Percentiles rank a stretch among this genome's conserved stretches.
Evolutionary conservation across 495 filamentous ascomycete genomes (phyloP).

Genomic region (Tetracladium marchalianum): DNA sequence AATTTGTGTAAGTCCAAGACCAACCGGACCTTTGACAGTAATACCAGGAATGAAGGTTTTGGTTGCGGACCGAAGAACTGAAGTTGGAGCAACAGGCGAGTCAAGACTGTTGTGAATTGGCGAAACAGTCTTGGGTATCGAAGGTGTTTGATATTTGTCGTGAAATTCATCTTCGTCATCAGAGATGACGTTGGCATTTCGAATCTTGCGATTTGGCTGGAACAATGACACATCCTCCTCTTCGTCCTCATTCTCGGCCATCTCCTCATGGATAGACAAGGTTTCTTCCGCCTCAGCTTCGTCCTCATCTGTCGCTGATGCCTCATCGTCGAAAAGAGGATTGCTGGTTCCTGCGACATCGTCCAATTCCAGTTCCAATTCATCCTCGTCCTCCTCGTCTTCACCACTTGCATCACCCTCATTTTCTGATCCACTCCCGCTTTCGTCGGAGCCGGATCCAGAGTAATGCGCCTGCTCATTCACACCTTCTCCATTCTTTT

Average conservation of each 20-base stretch:
- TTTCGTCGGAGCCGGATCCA: conserved; percentile 13
- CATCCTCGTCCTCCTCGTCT: conserved; percentile 38
- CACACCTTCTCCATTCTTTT: conserved; percentile 28
- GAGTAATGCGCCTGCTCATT: conserved; percentile 27
- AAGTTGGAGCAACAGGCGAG: conserved; percentile 39
- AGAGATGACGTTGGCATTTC: conserved; percentile 33
- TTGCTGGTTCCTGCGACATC: conserved; percentile 23
- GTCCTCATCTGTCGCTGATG: conserved; percentile 31
- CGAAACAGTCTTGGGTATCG: conserved; percentile 30
- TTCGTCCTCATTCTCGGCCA: conserved; percentile 10
- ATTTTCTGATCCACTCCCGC: conserved; percentile 51
- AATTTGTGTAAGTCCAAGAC: conserved; percentile 76
- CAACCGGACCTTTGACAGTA: conserved; percentile 42
- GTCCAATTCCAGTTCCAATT: conserved; percentile 34
- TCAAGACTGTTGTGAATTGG: conserved; percentile 17
- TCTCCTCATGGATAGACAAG: conserved; percentile 11
- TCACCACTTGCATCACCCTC: conserved; percentile 46
- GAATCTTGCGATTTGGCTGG: conserved; percentile 25
- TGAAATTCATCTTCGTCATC: conserved; percentile 57
- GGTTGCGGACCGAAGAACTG: conserved; percentile 44
- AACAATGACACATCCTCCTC: conserved; percentile 19
- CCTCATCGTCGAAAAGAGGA: conserved; percentile 25
- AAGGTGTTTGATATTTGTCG: conserved; percentile 50
- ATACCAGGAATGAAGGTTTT: conserved; percentile 52
- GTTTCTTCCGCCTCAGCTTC: conserved; percentile 25